Base-by-base conservation (phyloP, 2,329 filamentous ascomycete genomes). In the Daldinia eschscholtzii region DNA sequence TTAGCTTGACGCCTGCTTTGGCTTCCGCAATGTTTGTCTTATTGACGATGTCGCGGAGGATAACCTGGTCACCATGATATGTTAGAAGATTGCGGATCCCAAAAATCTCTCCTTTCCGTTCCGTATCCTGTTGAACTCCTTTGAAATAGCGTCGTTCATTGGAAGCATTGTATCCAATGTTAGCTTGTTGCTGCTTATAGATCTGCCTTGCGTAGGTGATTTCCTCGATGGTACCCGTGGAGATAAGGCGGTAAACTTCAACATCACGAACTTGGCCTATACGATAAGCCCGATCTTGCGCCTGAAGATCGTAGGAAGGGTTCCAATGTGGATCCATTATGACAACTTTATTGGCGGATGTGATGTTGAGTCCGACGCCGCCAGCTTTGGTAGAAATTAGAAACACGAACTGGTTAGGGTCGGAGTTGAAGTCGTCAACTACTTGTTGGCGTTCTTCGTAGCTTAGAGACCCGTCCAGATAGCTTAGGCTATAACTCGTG, bases 261-360 rank as follows among this genome's bases (percentile, higher is more conserved):
- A 99, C 96, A 76, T 98, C 93, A 20, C 96, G 87, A 0, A 88
- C 89, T 80, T 99, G 96, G 0, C 96, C 96, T 70, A 99, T 98
- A 58, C 96, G 91, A 78, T 99, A 98, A 2, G 96, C 96, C 58
- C 96, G 89, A 77, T 99, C 96, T 80, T 99, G 96, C 0, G 96
- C 96, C 79, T 99, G 96, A 0, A 98, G 86, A 76, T 99, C 96
- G 73, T 96, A 95, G 1, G 93, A 89, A 0, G 96, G 96, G 73
- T 99, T 99, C 96, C 96, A 99, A 75, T 98, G 96, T 0, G 96
- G 96, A 78, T 98, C 96, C 55, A 98, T 90, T 39, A 99, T 93
- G 44, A 99, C 95, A 0, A 99, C 96, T 81, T 98, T 98, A 81
- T 99, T 99, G 1, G 96, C 96, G 1, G 93, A 96, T 0, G 95